Evolutionary conservation across 306 rosid species (phyloP), one percentile per base, ranked within the genome.

Genomic region (Vigna mungo): DNA sequence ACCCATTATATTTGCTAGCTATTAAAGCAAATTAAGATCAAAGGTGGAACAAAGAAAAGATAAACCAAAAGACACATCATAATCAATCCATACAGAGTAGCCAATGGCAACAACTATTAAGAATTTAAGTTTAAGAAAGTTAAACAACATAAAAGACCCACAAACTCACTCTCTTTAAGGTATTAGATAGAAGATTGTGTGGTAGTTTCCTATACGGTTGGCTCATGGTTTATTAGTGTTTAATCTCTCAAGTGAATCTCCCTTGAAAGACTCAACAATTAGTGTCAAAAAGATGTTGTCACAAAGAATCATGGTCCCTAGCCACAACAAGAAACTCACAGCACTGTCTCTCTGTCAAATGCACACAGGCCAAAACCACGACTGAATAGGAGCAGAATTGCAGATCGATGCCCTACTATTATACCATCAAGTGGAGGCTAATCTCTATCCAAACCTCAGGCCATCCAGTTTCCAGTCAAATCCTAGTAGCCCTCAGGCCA

Each of bases 1-100:
- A 2, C 30, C 30, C 30, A 27, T 27, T 27, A 27, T 27, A 2
- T 27, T 2, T 27, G 30, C 30, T 2, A 27, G 30, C 30, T 27
- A 27, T 27, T 27, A 27, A 27, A 27, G 30, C 3, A 27, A 27
- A 27, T 27, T 37, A 44, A 32, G 17, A 66, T 9, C 10, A 25
- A 27, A 23, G 2, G 44, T 27, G 30, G 18, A 23, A 8, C 37
- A 25, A 7, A 9, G 70, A 55, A 55, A 39, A 77, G 30, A 54
- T 14, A 77, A 43, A 61, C 25, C n/a, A 21, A 59, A 53, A 17
- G 23, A 23, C 66, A 68, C 75, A 37, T n/a, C 65, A 39, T 3
- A 60, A 23, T 68, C 71, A 58, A 66, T 63, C 8, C 68, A 32
- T 15, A 60, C 68, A 61, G 16, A 64, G 21, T 64, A 64, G 32